A percentile compares a stretch with the other conserved stretches of the same genome.
Conservation (phyloP, 805 yeast genomes). For the Lachancea cidri region DNA sequence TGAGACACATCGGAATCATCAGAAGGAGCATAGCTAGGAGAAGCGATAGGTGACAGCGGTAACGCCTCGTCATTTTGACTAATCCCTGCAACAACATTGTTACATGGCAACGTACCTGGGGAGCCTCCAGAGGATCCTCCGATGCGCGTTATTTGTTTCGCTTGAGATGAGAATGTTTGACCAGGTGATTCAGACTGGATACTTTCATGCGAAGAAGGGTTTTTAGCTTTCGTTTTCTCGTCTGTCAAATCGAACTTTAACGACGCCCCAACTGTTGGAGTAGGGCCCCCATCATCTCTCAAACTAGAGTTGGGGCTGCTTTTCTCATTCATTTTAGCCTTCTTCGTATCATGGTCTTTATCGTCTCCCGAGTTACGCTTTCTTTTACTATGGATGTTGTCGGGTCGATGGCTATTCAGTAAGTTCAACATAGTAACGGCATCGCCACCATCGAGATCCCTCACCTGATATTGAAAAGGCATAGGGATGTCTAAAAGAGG, state of each 20-base stretch:
- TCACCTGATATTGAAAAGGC: slow-evolving; percentile 21
- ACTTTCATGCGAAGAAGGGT: not conserved
- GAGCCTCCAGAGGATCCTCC: not conserved
- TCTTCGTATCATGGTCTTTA: not conserved
- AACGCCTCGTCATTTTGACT: slow-evolving; percentile 20
- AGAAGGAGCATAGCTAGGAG: slow-evolving; percentile 21
- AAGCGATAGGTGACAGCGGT: slow-evolving; percentile 32
- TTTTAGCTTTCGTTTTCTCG: not conserved
- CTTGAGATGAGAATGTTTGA: not conserved
- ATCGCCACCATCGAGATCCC: slow-evolving; percentile 1
- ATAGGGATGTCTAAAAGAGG: slow-evolving; percentile 26
- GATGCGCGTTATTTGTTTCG: not conserved
- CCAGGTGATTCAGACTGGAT: not conserved
- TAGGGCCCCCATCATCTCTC: slow-evolving; percentile 1
- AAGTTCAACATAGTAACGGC: not conserved
- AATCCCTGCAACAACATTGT: not conserved
- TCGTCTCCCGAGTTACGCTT: slow-evolving; percentile 1
- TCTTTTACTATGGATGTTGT: not conserved
- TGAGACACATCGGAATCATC: slow-evolving; percentile 1
- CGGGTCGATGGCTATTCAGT: not conserved
- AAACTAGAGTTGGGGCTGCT: not conserved
- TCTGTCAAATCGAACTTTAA: slow-evolving; percentile 1
- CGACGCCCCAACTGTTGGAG: slow-evolving; percentile 4
- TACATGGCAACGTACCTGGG: not conserved
- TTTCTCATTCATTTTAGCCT: not conserved